Conservation (phyloP, 2,329 filamentous ascomycete genomes). For the Hymenoscyphus fraxineus region DNA sequence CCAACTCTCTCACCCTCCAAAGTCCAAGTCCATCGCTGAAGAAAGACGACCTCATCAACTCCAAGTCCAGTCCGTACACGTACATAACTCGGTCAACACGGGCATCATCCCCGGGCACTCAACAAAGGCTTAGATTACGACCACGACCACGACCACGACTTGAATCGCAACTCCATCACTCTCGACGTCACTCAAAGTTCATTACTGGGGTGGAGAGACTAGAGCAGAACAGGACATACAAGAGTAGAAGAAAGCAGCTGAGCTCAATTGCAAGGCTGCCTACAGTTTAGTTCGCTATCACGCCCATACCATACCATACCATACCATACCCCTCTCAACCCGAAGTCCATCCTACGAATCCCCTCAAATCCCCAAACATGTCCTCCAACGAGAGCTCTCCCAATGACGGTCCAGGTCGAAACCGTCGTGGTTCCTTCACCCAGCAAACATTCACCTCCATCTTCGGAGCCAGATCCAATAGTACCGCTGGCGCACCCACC, state of each 20-base stretch:
- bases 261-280: slow-evolving; percentile 19
- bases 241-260: slow-evolving; percentile 28
- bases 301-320: not conserved
- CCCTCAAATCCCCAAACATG: slow-evolving; percentile 34
- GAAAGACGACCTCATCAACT: not conserved
- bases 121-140: not conserved
- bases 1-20: not conserved
- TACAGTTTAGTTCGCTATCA: not conserved
- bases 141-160: slow-evolving; percentile 10
- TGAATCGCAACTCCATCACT: not conserved
- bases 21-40: not conserved
- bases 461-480: slow-evolving; percentile 50
- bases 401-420: slow-evolving; percentile 38
- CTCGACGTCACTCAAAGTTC: not conserved
- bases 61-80: not conserved
- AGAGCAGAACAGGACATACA: slow-evolving; percentile 3
- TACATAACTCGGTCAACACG: slow-evolving; percentile 8
- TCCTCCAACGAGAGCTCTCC: slow-evolving; percentile 41
- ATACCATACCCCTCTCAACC: not conserved
- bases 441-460: slow-evolving; percentile 42
- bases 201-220: not conserved
- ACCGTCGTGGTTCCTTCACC: slow-evolving; percentile 45
- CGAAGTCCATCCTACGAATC: not conserved
- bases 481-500: slow-evolving; percentile 43
- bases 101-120: slow-evolving; percentile 12